Evolutionary conservation across 306 rosid species (phyloP), one percentile per base, ranked within the genome.

Genomic region (Ochetophila trinervis): DNA sequence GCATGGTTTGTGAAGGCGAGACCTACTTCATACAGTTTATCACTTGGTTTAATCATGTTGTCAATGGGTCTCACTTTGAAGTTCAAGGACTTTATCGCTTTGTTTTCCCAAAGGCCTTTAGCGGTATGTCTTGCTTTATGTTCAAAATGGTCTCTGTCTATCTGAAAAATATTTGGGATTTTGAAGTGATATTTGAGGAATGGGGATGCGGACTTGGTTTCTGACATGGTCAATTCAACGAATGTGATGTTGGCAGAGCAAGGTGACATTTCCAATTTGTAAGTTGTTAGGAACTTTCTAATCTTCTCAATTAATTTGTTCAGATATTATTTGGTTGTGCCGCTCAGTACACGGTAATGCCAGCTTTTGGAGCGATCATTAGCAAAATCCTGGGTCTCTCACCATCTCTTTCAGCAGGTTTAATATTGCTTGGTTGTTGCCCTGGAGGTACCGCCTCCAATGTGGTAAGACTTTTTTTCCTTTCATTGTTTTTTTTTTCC

Each of bases 371-470:
- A 20, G 76, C 67, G 3, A 20, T 68, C 37, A 40, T 80, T 42
- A 65, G 80, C 57, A 80, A 65, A 53, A 5, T 57, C 7, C 23
- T 80, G 27, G 73, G 81, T 53, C 81, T 80, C 63, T 32, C 84
- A 0, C 81, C 76, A 6, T 72, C 81, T 20, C 84, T 75, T 53
- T 62, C 75, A n/a, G 75, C 68, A 11, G 84, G 84, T 53, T 71
- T 80, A 55, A 63, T 80, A 53, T 57, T 80, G 72, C 84, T 80
- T 42, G 72, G 78, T 21, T 80, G 84, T 68, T 80, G 84, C 55
- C 84, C 84, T 36, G 84, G 84, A 18, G 84, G 84, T 21, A 67
- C 84, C 1, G 84, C 84, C 42, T 80, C 84, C 72, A 80, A 80
- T 63, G 84, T 80, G 84, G 84, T 80, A 80, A 53, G 70, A 10